Conservation (phyloP, 1,284 basidiomycete species). For the Entoloma clypeatum region DNA sequence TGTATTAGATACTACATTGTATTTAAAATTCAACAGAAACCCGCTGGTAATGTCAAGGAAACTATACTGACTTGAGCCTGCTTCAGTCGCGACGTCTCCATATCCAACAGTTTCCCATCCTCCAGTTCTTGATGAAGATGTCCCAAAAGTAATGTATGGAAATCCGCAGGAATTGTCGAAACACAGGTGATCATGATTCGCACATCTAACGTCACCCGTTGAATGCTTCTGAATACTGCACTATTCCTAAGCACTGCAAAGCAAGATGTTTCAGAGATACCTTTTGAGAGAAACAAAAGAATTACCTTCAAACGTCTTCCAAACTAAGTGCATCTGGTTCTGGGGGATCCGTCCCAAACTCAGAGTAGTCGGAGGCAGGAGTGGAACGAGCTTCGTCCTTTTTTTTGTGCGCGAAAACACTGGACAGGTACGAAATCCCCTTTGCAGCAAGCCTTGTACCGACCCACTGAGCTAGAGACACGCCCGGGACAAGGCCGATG, state of each 20-base stretch:
- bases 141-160: too few species aligned
- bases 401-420: constrained; percentile 26
- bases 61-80: constrained; percentile 11
- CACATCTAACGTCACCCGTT: too few species aligned
- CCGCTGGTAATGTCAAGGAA: constrained; percentile 8
- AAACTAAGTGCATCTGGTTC: constrained; percentile 25
- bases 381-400: too few species aligned
- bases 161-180: too few species aligned
- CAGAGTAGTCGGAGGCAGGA: constrained; percentile 15
- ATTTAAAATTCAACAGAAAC: constrained; percentile 7
- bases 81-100: background rate
- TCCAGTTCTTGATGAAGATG: too few species aligned
- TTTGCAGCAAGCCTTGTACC: constrained; percentile 54
- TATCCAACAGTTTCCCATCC: too few species aligned
- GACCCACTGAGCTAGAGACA: constrained; percentile 63
- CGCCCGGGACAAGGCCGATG: constrained; percentile 63
- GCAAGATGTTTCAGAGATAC: constrained; percentile 11
- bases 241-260: too few species aligned
- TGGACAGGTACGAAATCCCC: constrained; percentile 44
- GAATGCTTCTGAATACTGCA: too few species aligned
- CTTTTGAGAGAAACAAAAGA: background rate
- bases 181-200: too few species aligned
- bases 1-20: too few species aligned
- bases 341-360: constrained; percentile 19
- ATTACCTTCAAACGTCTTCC: constrained; percentile 17